Evolutionary conservation across 2,329 filamentous ascomycete genomes (phyloP), one percentile per base, ranked within the genome.

Genomic region (Zarea fungicola): DNA sequence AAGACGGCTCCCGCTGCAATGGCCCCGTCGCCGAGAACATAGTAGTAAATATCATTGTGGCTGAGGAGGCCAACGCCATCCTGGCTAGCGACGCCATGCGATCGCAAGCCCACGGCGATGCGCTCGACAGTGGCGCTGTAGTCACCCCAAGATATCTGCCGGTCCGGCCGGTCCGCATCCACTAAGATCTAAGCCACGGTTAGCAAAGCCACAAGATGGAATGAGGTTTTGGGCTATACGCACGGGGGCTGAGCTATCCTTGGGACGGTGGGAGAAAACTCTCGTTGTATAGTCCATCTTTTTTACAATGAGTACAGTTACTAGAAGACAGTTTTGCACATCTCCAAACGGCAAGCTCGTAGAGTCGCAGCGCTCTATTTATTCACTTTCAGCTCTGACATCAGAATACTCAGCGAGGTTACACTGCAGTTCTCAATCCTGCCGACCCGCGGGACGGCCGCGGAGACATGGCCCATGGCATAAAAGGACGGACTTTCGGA

Each of bases 41-140:
- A 48, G n/a, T 48, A 48, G 36, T 48, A 48, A 8, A 48, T 26
- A 21, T 48, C 45, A 14, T 41, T 48, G 3, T 41, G 35, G 45
- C 45, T 48, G 45, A 48, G 45, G 6, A 48, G 45, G 3, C 45
- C 45, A 13, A 48, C 45, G 2, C 36, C 36, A n/a, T 48, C 45
- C 26, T 48, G 45, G 36, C 41, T 36, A 8, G 19, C 36, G 4
- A 48, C 16, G 36, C 45, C 45, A 21, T 18, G 16, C 5, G 28
- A 21, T 16, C 19, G 36, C 10, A 48, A 36, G 11, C 36, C 45
- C 19, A 48, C 22, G 16, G 45, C 45, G 9, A 48, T 48, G 19
- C 36, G 36, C n/a, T 48, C 41, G 3, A 48, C 45, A 2, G 11
- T 3, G n/a, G 45, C 28, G 1, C 18, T 19, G 21, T 48, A 48